Base-by-base conservation (phyloP, 2,329 filamentous ascomycete genomes). In the Shiraia sp. region DNA sequence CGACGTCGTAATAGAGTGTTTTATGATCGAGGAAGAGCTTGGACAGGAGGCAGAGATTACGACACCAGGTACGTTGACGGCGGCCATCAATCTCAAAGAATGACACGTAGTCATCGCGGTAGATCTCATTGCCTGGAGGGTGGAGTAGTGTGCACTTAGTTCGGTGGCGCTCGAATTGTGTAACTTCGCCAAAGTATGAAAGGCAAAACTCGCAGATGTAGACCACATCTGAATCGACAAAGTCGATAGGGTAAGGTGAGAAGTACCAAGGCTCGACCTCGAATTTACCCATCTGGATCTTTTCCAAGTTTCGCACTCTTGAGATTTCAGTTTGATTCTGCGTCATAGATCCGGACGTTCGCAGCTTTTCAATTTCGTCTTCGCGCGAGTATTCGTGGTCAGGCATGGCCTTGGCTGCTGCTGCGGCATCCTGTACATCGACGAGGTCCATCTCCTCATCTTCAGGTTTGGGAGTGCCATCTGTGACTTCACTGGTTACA, bases 191-290 rank as follows among this genome's bases (percentile, higher is more conserved):
- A 62, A 89, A 96, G 71, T 99, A 99, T 53, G 82, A 86, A 16
- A 99, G 79, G 62, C 93, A 99, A 72, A 96, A 96, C 69, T 99
- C 95, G 79, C 95, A 96, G 59, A 99, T 92, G 73, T 88, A 96
- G 53, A 97, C 88, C 51, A 93, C 79, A 55, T 99, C 93, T 55
- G 87, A 87, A 56, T 93, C 87, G 15, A 86, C 86, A 66, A 95
- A 97, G 2, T 85, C 78, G 63, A 95, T 87, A 0, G 93, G 93
- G 61, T 99, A 99, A 0, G 93, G 93, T 4, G 90, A 96, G 74
- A 99, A 99, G 70, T 99, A 99, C 93, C 93, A 99, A 0, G 93
- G 93, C 66, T 95, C 95, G 30, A 99, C 82, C 60, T 96, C 90
- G 65, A 85, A 87, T 57, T 86, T 84, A 31, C 93, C 95, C 77